A percentile compares a stretch with the other conserved stretches of the same genome.
These are phyloP conservation scores for Kregervanrija delftensis DNA, from an alignment of 805 yeast genomes.

Conservation along the genomic window DNA sequence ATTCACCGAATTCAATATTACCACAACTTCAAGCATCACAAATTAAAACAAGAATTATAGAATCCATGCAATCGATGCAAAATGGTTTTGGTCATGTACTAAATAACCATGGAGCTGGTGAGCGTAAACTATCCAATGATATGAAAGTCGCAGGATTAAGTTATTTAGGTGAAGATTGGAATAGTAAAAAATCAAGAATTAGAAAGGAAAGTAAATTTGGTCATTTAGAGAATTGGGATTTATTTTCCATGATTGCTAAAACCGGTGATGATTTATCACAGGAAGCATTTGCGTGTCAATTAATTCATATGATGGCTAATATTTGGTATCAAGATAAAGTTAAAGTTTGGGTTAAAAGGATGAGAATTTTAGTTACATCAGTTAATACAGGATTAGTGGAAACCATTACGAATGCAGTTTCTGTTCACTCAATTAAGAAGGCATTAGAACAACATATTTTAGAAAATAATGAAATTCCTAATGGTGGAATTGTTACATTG, in stretches of 20 bases:
- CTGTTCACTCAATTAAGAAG: conserved; percentile 91
- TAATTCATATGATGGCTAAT: conserved; percentile 78
- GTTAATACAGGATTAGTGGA: conserved; percentile 90
- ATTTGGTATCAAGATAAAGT: conserved; percentile 71
- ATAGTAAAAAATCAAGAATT: conserved; percentile 70
- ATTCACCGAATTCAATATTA: conserved; percentile 43
- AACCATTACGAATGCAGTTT: conserved; percentile 90
- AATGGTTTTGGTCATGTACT: conserved; percentile 48
- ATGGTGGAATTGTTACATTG: conserved; percentile 63
- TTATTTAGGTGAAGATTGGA: conserved; percentile 92
- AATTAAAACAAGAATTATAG: conserved; percentile 62
- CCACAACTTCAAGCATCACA: conserved; percentile 56
- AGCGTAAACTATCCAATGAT: conserved; percentile 87
- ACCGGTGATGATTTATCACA: conserved; percentile 95
- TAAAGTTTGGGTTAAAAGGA: conserved; percentile 84
- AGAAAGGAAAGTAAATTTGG: conserved; percentile 76
- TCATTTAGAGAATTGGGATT: conserved; percentile 85
- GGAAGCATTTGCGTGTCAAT: conserved; percentile 96
- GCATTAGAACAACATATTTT: conserved; percentile 74
- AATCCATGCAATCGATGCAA: conserved; percentile 72
- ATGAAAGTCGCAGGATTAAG: conserved; percentile 72
- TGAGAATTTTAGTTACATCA: conserved; percentile 89
- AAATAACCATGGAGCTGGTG: conserved; percentile 74
- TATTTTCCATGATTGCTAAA: conserved; percentile 92
- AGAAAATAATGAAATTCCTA: conserved; percentile 59